These are phyloP conservation scores for Nicotiana noctiflora DNA, from an alignment of 257 asterid genomes.

Conservation along the genomic window DNA sequence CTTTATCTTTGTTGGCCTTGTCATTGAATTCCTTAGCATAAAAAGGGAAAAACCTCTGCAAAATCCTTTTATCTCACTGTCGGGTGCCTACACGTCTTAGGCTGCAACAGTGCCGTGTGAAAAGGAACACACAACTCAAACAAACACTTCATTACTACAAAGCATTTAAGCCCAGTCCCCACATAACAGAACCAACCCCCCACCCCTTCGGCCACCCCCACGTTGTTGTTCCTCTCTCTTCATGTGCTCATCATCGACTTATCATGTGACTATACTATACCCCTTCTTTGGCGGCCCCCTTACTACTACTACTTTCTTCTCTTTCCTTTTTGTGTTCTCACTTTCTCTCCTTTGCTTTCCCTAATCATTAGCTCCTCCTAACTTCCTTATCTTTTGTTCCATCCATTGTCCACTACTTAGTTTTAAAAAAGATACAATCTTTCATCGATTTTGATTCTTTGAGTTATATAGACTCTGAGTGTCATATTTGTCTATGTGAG, in stretches of 20 bases:
- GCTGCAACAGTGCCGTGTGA: not conserved
- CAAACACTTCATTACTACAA: not conserved
- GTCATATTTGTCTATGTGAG: constrained; percentile 39
- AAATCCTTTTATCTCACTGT: not conserved
- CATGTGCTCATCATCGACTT: constrained; percentile 74
- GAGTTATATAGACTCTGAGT: not conserved
- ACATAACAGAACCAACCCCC: too few relatives aligned
- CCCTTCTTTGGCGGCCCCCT: constrained; percentile 3
- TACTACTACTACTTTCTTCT: not conserved
- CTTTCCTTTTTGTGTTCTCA: constrained; percentile 1
- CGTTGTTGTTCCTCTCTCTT: constrained; percentile 29
- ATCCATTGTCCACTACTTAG: not conserved
- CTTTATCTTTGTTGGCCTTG: not conserved
- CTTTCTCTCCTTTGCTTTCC: not conserved
- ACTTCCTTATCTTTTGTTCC: not conserved
- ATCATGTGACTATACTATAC: constrained; percentile 47
- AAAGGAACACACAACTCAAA: not conserved
- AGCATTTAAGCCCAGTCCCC: not conserved
- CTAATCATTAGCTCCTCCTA: constrained; percentile 1
- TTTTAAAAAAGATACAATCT: not conserved
- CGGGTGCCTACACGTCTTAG: not conserved
- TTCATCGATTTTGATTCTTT: not conserved
- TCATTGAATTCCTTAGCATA: not conserved
- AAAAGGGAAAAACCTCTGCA: not conserved
- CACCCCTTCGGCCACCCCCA: not conserved